Evolutionary conservation across 176 grass and related monocot species (phyloP).

Genomic region (Raddia distichophylla): DNA sequence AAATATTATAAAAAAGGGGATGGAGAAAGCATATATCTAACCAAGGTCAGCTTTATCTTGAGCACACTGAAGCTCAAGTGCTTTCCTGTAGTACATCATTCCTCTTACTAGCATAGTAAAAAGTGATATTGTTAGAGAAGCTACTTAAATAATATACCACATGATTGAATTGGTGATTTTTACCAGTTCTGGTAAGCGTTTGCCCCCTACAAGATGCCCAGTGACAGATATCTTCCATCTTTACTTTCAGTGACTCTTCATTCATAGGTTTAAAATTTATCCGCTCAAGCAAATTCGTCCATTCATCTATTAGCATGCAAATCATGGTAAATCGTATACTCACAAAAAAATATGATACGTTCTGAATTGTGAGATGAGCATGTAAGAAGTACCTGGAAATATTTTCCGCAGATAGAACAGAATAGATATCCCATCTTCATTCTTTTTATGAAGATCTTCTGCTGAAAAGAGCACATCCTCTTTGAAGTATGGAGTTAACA

Average conservation of each 20-base stretch:
- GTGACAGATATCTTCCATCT: conserved; percentile 28
- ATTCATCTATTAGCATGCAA: conserved; percentile 73
- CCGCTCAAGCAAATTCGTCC: conserved; percentile 64
- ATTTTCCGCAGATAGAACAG: conserved; percentile 88
- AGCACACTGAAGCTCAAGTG: conserved; percentile 68
- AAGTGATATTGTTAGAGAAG: conserved; percentile 21
- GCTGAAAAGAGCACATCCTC: conserved; percentile 83
- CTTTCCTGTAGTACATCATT: conserved; percentile 94
- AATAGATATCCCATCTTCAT: conserved; percentile 97
- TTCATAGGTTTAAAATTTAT: conserved; percentile 27
- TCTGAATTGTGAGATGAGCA: not conserved
- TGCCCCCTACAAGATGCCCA: conserved; percentile 94
- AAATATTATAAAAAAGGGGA: conserved; percentile 6
- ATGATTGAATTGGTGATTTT: conserved; percentile 13
- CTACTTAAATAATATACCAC: conserved; percentile 9
- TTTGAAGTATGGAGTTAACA: conserved; percentile 95
- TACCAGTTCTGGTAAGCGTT: conserved; percentile 84
- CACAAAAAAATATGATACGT: not conserved
- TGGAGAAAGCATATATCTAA: conserved; percentile 27
- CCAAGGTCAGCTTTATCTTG: conserved; percentile 60
- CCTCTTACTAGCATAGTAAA: conserved; percentile 78
- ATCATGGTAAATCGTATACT: conserved; percentile 33
- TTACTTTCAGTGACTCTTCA: not conserved
- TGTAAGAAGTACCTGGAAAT: conserved; percentile 67
- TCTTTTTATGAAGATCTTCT: conserved; percentile 60